Evolutionary conservation across 2,329 filamentous ascomycete genomes (phyloP), one percentile per base, ranked within the genome.

Genomic region (Hortaea sp.): DNA sequence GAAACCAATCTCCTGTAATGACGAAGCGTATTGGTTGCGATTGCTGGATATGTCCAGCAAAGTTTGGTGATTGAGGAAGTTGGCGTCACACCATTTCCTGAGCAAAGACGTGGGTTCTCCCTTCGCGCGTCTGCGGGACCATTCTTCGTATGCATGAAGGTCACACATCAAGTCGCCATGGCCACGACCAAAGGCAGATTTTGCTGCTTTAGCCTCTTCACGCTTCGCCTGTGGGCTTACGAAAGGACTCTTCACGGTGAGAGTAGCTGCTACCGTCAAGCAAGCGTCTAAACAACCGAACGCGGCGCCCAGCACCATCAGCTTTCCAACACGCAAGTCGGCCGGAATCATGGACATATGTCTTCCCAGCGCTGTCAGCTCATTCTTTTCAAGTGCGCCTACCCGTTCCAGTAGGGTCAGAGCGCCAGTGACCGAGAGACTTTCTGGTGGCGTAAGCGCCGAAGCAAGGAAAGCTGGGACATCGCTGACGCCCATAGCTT

Each of bases 341-440:
- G 90, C 87, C 1, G 92, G 92, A 43, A 98, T 88, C 79, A 94
- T 87, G 12, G 89, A 85, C n/a, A 98, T 74, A 68, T 97, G 92
- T 44, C 85, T 82, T 35, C 92, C 92, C 41, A 98, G 80, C 3
- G 89, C 88, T 0, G 92, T 97, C 37, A 98, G 75, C 57, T 88
- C 84, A 47, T 87, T 80, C 39, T 86, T 86, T 56, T 92, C 86
- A 10, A 97, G 73, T 0, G 89, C 90, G 29, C 92, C 92, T 75
- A 98, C 94, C 7, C 88, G 78, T 9, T 78, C 76, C 4, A 98
- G 73, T 46, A 94, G 74, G 53, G 73, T 77, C 53, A 98, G 73
- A 1, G 92, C 92, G 11, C 85, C 87, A 55, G 92, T 85, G 12
- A 98, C 87, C 7, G 92, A 90, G 2, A 84, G 73, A 29, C 79